phyloP scores from a whole-genome alignment of 164 flowering plant genomes.

The Umbilicus rupestris region DNA sequence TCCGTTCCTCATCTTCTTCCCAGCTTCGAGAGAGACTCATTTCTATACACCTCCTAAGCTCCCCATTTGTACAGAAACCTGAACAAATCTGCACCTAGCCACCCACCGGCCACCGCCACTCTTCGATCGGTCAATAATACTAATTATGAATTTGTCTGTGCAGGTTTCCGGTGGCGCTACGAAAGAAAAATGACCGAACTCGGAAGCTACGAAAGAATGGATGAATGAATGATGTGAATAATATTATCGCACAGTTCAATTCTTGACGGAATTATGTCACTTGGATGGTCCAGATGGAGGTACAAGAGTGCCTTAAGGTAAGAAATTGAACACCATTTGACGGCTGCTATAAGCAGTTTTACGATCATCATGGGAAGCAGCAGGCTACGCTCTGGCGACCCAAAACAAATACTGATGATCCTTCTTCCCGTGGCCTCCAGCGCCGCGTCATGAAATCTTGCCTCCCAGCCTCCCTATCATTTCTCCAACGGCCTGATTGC shows the following conservation, averaged over 20 bases:
- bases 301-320: slow-evolving; percentile 20
- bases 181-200: neutral
- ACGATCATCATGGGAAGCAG: neutral
- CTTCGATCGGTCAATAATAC: too few relatives aligned
- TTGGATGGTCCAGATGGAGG: slow-evolving; percentile 39
- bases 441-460: neutral
- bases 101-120: too few relatives aligned
- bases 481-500: slow-evolving; percentile 11
- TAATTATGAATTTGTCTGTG: neutral
- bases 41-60: neutral
- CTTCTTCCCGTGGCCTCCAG: neutral
- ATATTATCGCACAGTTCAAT: slow-evolving; percentile 7
- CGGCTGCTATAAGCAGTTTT: neutral
- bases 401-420: neutral
- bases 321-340: slow-evolving; percentile 15
- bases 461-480: neutral
- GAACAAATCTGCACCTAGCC: neutral
- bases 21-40: neutral
- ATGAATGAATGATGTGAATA: neutral
- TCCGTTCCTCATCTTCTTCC: too few relatives aligned
- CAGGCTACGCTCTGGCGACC: neutral
- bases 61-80: neutral
- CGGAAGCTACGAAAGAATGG: neutral
- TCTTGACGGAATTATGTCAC: slow-evolving; percentile 22
- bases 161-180: neutral